Conservation (phyloP, 2,329 filamentous ascomycete genomes). For the Cytospora chrysosperma region DNA sequence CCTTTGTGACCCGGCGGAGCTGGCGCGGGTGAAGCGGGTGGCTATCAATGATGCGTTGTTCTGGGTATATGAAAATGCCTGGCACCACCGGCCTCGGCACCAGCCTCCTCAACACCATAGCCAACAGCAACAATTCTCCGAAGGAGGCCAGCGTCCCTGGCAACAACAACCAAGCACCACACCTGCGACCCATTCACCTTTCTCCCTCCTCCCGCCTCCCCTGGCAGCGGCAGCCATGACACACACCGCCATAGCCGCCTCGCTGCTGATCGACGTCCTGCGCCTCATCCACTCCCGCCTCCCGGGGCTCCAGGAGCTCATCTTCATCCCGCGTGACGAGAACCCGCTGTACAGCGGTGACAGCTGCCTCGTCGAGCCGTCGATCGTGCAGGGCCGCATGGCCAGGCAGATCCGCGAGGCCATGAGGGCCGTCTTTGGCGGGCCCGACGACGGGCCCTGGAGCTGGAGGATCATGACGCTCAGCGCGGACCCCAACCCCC, state of each 20-base stretch:
- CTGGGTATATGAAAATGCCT: constrained; percentile 26
- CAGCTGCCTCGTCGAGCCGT: constrained; percentile 32
- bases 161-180: neutral
- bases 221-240: neutral
- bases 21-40: constrained; percentile 41
- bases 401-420: constrained; percentile 37
- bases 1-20: constrained; percentile 42
- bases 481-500: constrained; percentile 25
- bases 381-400: constrained; percentile 37
- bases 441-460: constrained; percentile 30
- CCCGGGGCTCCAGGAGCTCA: constrained; percentile 41
- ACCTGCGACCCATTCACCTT: constrained; percentile 1
- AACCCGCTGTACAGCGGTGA: constrained; percentile 35
- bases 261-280: constrained; percentile 41
- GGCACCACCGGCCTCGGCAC: constrained; percentile 1
- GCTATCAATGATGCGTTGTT: constrained; percentile 48
- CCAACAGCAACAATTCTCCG: neutral
- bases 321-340: constrained; percentile 44
- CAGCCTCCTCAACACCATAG: neutral
- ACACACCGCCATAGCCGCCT: constrained; percentile 37
- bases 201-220: constrained; percentile 31
- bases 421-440: constrained; percentile 34
- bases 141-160: neutral
- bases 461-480: constrained; percentile 39
- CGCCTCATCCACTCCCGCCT: constrained; percentile 39